These are phyloP conservation scores for Sphaerobolus stellatus DNA, from an alignment of 1,284 basidiomycete species.

Conservation along the genomic window DNA sequence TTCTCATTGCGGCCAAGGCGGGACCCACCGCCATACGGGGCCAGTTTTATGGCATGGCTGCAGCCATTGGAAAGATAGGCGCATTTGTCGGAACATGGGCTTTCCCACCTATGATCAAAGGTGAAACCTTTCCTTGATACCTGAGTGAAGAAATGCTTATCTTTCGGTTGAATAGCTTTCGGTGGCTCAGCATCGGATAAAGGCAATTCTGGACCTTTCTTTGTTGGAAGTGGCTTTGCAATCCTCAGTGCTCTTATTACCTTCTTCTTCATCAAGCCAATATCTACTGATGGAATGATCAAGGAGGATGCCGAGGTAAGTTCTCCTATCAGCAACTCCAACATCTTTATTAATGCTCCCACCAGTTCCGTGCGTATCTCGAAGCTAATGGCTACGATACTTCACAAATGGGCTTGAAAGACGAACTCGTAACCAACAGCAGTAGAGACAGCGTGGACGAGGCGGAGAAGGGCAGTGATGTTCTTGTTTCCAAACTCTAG, in stretches of 20 bases:
- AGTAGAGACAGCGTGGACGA: not conserved
- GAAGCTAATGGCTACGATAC: constrained; percentile 76
- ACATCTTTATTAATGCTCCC: not conserved
- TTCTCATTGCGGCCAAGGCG: constrained; percentile 77
- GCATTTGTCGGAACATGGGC: constrained; percentile 80
- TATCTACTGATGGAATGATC: constrained; percentile 76
- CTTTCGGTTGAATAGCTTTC: constrained; percentile 51
- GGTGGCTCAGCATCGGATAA: constrained; percentile 46
- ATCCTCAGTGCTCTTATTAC: constrained; percentile 75
- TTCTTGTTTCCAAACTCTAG: too few relatives aligned
- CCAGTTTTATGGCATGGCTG: constrained; percentile 81
- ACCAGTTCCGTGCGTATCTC: constrained; percentile 77
- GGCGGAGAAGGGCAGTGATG: not conserved
- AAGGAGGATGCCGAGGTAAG: constrained; percentile 67
- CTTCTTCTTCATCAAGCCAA: constrained; percentile 72
- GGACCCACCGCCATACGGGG: constrained; percentile 84
- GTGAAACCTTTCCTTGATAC: constrained; percentile 8
- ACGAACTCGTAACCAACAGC: too few relatives aligned
- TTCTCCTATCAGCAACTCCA: constrained; percentile 16
- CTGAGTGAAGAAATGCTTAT: constrained; percentile 3
- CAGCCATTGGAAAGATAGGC: constrained; percentile 87
- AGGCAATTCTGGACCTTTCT: constrained; percentile 80
- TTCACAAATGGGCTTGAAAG: too few relatives aligned
- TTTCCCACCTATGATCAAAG: constrained; percentile 67
- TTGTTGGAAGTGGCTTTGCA: constrained; percentile 77